These are phyloP conservation scores for Effrenium voratum DNA, from an alignment of 73 alveolate genomes.

Conservation along the genomic window DNA sequence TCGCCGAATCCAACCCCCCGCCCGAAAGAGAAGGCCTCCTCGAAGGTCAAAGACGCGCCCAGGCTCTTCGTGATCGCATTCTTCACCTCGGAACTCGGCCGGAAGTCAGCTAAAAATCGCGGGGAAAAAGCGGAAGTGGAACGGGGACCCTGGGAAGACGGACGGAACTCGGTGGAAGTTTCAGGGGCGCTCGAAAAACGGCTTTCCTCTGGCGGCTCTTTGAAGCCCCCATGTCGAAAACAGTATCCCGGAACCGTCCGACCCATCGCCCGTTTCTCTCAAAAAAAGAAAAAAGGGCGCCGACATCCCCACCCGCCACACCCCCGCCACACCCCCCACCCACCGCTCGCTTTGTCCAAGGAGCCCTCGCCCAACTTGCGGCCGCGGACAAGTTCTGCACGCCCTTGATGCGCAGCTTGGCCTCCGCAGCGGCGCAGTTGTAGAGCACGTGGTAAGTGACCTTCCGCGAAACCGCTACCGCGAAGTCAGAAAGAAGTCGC, in stretches of 20 bases:
- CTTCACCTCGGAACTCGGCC: background rate
- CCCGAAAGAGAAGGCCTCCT: no score
- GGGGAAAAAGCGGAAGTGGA: background rate
- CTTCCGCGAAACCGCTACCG: no score
- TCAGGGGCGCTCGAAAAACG: background rate
- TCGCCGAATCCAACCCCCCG: no score
- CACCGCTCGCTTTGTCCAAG: background rate
- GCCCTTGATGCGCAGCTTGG: conserved; percentile 78
- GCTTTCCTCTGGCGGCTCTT: background rate
- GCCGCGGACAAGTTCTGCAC: conserved; percentile 61
- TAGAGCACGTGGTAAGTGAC: conserved; percentile 85
- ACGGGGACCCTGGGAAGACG: background rate
- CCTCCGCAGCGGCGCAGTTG: conserved; percentile 84
- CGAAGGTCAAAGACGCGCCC: conserved; percentile 42
- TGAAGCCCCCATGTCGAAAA: background rate
- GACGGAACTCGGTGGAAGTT: background rate
- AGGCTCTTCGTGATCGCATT: conserved; percentile 41
- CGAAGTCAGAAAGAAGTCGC: no score
- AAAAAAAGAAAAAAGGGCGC: background rate
- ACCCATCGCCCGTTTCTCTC: background rate
- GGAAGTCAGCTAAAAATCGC: background rate
- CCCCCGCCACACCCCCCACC: background rate
- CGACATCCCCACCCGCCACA: background rate
- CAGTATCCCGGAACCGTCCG: background rate
- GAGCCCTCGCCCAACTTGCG: conserved; percentile 69